phyloP scores from a whole-genome alignment of 108 stramenopile species.

The Cyclotella choctawhatcheeana region DNA sequence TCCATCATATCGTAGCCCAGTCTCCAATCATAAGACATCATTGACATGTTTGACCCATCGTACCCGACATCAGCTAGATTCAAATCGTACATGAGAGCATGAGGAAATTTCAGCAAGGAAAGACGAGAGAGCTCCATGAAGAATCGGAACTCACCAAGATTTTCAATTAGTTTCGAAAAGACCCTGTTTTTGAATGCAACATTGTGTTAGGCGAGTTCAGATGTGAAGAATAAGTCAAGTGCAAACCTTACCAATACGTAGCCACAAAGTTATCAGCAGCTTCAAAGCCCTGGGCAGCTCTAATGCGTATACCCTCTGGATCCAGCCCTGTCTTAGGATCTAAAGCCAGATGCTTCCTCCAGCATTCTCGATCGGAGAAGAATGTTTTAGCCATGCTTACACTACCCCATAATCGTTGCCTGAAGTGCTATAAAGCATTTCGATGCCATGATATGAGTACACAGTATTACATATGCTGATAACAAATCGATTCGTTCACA shows the following conservation, averaged over 20 bases:
- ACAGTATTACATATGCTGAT: too few relatives aligned
- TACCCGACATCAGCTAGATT: constrained; percentile 90
- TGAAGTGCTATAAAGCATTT: too few relatives aligned
- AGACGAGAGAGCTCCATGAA: too few relatives aligned
- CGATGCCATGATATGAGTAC: too few relatives aligned
- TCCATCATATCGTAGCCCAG: constrained; percentile 78
- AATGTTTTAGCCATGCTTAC: constrained; percentile 68
- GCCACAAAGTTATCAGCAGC: constrained; percentile 88
- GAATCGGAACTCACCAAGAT: too few relatives aligned
- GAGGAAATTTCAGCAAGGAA: too few relatives aligned
- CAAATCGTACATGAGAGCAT: too few relatives aligned
- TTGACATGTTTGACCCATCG: constrained; percentile 72
- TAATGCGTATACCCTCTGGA: constrained; percentile 71
- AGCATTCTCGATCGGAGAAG: constrained; percentile 79
- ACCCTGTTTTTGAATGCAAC: constrained; percentile 21
- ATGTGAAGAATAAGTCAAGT: neutral
- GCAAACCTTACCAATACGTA: constrained; percentile 53
- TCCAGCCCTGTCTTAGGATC: constrained; percentile 83
- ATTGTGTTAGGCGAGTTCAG: neutral
- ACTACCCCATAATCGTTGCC: constrained; percentile 86
- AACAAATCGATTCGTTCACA: too few relatives aligned
- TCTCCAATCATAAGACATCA: constrained; percentile 93
- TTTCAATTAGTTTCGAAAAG: constrained; percentile 79
- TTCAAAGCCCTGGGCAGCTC: constrained; percentile 81
- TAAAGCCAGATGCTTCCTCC: constrained; percentile 77